Evolutionary conservation across 129 eudicot species (phyloP).

Genomic region (Arctium minus): DNA sequence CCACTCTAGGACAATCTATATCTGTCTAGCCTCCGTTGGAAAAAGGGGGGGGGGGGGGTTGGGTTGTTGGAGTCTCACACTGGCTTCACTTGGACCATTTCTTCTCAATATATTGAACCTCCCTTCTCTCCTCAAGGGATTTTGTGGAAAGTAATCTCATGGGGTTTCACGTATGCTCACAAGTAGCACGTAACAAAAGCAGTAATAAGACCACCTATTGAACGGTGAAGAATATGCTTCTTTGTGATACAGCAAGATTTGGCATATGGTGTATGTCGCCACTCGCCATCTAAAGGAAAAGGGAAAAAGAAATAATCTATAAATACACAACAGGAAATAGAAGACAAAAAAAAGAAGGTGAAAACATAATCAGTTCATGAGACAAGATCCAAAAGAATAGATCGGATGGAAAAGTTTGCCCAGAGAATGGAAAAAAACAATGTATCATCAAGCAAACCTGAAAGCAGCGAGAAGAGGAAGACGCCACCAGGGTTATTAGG

Average conservation of each 20-base stretch:
- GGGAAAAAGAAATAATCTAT: background rate
- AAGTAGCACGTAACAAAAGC: background rate
- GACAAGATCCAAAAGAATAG: background rate
- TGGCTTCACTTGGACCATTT: background rate
- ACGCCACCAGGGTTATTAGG: slow-evolving; percentile 16
- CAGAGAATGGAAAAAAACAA: background rate
- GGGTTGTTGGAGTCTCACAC: no score
- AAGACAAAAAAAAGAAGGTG: background rate
- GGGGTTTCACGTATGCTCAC: background rate
- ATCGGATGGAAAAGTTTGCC: background rate
- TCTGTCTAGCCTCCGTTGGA: no score
- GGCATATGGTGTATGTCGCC: background rate
- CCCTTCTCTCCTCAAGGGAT: background rate
- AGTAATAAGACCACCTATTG: background rate
- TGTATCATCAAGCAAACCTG: slow-evolving; percentile 12
- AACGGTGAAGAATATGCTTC: slow-evolving; percentile 20
- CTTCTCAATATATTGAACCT: background rate
- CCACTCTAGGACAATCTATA: background rate
- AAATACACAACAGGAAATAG: background rate
- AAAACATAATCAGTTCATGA: background rate
- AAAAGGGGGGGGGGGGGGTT: no score
- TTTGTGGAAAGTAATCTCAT: background rate
- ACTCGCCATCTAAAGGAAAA: background rate
- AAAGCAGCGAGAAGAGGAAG: background rate
- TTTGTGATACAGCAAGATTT: background rate